Conservation (phyloP, 108 stramenopile genomes). For the Craspedostauros australis region DNA sequence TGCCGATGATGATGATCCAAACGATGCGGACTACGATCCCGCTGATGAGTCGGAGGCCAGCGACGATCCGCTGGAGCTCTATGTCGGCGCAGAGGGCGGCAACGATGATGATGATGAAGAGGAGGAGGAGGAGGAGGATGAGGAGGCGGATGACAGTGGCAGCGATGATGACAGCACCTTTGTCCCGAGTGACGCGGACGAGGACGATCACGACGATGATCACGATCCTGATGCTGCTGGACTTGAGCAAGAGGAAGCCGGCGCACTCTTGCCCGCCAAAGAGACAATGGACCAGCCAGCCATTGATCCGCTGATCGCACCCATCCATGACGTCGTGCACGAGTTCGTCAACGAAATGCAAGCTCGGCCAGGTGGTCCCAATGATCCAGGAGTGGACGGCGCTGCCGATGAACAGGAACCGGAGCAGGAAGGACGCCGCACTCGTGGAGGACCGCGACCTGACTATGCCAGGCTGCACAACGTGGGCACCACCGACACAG, state of each 20-base stretch:
- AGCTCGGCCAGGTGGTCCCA: not conserved
- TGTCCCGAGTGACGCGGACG: not conserved
- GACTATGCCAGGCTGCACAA: constrained; percentile 3
- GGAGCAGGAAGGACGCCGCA: not conserved
- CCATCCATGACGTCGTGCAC: not conserved
- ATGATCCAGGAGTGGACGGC: not conserved
- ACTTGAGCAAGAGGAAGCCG: constrained; percentile 14
- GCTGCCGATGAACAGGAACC: not conserved
- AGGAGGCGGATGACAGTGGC: no score
- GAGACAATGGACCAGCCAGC: not conserved
- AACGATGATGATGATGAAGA: not conserved
- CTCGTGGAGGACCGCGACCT: not conserved
- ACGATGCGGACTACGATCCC: not conserved
- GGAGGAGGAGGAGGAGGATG: no score
- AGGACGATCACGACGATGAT: constrained; percentile 8
- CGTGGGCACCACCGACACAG: no score
- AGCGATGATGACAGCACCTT: not conserved
- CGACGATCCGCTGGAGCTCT: not conserved
- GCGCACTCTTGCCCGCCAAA: not conserved
- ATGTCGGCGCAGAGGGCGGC: not conserved
- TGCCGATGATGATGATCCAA: no score
- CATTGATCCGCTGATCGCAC: not conserved
- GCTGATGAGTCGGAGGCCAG: not conserved
- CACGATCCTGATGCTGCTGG: no score
- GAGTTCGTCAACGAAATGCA: not conserved